A percentile compares a stretch with the other conserved stretches of the same genome.
Evolutionary conservation across 2,329 filamentous ascomycete genomes (phyloP).

Genomic region (Diatrype stigma): DNA sequence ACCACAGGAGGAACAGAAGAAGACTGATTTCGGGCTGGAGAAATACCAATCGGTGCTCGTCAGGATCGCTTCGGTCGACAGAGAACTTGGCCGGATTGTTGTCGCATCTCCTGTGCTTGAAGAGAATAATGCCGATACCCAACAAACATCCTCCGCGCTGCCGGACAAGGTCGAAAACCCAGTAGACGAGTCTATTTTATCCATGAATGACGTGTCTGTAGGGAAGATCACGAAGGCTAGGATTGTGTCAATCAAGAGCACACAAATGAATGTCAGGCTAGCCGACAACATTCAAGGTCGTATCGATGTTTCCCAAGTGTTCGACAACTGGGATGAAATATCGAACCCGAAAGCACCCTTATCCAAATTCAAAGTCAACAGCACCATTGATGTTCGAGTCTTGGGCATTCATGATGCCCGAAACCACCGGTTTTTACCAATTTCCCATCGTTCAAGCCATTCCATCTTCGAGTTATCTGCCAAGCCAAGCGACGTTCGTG

Average conservation of each 20-base stretch:
- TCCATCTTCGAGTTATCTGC: conserved; percentile 83
- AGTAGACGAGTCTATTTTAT: conserved; percentile 59
- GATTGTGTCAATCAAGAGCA: conserved; percentile 81
- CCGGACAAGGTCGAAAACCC: conserved; percentile 39
- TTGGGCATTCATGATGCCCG: conserved; percentile 86
- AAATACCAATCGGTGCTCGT: conserved; percentile 72
- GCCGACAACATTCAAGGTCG: conserved; percentile 88
- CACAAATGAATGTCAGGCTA: conserved; percentile 86
- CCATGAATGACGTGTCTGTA: conserved; percentile 67
- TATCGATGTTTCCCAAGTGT: conserved; percentile 86
- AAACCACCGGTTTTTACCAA: conserved; percentile 86
- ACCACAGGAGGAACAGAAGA: conserved; percentile 60
- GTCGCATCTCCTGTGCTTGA: conserved; percentile 45
- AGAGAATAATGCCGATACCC: conserved; percentile 36
- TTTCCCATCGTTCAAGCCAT: conserved; percentile 79
- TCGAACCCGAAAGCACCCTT: conserved; percentile 76
- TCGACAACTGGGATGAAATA: conserved; percentile 85
- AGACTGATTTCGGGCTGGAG: conserved; percentile 73
- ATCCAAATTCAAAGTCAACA: conserved; percentile 66
- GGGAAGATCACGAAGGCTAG: conserved; percentile 73
- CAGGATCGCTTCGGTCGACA: conserved; percentile 69
- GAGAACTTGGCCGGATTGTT: conserved; percentile 63
- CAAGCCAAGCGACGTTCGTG: conserved; percentile 63
- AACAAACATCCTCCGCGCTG: conserved; percentile 26
- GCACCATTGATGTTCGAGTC: conserved; percentile 69